Conservation (phyloP, 2,329 filamentous ascomycete genomes). For the Diaporthe longicolla region DNA sequence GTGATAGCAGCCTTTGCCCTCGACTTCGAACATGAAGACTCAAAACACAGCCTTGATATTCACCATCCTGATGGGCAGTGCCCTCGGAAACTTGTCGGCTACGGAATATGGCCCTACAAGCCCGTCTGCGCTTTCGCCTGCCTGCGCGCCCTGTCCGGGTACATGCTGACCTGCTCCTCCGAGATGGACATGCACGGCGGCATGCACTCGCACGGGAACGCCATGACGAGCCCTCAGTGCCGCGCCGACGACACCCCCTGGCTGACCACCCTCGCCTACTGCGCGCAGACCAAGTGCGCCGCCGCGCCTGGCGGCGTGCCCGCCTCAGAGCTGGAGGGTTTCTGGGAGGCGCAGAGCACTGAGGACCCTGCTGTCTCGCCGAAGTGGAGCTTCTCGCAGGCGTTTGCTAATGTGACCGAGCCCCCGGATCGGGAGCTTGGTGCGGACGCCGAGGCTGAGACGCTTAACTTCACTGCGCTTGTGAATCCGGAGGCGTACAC, state of each 20-base stretch:
- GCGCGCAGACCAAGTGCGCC: background rate
- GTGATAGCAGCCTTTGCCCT: background rate
- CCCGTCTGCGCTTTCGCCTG: background rate
- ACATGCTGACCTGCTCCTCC: background rate
- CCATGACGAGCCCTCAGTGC: background rate
- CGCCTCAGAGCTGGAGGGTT: background rate
- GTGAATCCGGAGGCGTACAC: background rate
- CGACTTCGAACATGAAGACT: background rate
- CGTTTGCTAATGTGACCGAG: background rate
- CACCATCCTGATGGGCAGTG: background rate
- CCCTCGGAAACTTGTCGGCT: constrained; percentile 10
- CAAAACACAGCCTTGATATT: background rate
- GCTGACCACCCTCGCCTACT: background rate
- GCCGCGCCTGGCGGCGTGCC: background rate
- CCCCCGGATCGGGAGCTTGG: background rate
- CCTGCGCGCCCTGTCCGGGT: background rate
- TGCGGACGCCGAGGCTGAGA: background rate
- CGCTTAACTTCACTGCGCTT: background rate
- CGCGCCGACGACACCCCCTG: background rate
- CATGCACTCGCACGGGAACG: background rate
- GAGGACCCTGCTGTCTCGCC: background rate
- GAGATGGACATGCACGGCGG: background rate
- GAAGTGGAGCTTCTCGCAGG: background rate
- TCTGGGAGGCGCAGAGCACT: background rate
- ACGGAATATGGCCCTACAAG: constrained; percentile 13